These are phyloP conservation scores for Penicillium expansum DNA, from an alignment of 2,329 filamentous ascomycete species.

Conservation along the genomic window DNA sequence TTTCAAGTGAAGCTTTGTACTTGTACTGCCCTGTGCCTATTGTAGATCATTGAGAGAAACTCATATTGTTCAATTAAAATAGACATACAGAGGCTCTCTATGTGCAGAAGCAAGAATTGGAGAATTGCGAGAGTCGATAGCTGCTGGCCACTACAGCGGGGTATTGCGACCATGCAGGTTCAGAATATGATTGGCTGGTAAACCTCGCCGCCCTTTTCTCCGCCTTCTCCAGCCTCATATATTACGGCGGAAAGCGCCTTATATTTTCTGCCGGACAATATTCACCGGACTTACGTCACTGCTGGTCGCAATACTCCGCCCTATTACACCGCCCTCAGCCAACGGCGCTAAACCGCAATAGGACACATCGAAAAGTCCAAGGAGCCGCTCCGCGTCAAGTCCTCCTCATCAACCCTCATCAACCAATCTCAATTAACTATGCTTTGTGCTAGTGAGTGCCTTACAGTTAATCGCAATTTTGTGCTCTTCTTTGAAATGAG, in stretches of 20 bases:
- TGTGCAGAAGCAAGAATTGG: background rate
- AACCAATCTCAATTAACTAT: slow-evolving; percentile 43
- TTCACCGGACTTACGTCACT: background rate
- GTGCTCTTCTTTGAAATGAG: background rate
- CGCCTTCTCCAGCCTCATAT: background rate
- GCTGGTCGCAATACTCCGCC: background rate
- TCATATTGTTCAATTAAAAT: slow-evolving; percentile 4
- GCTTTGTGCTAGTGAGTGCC: slow-evolving; percentile 63
- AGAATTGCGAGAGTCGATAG: background rate
- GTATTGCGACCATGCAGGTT: background rate
- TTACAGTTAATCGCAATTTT: slow-evolving; percentile 7
- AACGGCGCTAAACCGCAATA: slow-evolving; percentile 35
- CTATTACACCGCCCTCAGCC: slow-evolving; percentile 23
- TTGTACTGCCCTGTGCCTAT: slow-evolving; percentile 5
- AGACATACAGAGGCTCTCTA: background rate
- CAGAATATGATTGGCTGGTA: background rate
- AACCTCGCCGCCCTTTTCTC: background rate
- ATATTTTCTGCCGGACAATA: background rate
- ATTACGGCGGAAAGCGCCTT: no score
- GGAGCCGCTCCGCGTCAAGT: slow-evolving; percentile 34
- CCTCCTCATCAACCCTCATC: slow-evolving; percentile 22
- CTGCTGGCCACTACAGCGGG: background rate
- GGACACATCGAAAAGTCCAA: slow-evolving; percentile 37
- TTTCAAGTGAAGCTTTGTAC: slow-evolving; percentile 14
- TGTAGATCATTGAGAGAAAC: background rate